Evolutionary conservation across 2,329 filamentous ascomycete genomes (phyloP).

Genomic region (Trichoderma sp.): DNA sequence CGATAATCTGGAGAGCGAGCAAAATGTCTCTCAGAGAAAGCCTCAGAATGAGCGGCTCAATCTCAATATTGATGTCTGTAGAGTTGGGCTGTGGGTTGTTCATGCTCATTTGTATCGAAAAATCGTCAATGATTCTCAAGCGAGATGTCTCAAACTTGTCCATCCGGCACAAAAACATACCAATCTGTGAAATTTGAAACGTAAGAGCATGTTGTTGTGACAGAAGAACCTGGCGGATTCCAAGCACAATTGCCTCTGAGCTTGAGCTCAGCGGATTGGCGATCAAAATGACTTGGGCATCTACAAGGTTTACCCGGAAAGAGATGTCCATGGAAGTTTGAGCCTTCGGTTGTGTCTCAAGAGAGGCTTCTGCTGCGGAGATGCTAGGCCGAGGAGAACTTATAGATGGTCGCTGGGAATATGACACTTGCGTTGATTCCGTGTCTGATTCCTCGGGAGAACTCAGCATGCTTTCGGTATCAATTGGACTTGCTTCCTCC

Average conservation of each 20-base stretch:
- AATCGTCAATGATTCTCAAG: constrained; percentile 92
- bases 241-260: constrained; percentile 93
- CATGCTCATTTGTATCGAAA: constrained; percentile 85
- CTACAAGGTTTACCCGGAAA: constrained; percentile 89
- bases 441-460: constrained; percentile 58
- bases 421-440: constrained; percentile 54
- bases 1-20: constrained; percentile 87
- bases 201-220: constrained; percentile 94
- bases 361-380: constrained; percentile 21
- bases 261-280: constrained; percentile 87
- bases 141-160: constrained; percentile 91
- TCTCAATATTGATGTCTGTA: constrained; percentile 79
- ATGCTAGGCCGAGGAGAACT: constrained; percentile 29
- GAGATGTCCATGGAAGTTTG: constrained; percentile 65
- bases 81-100: constrained; percentile 63
- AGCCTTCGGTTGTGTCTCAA: constrained; percentile 23
- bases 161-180: constrained; percentile 99
- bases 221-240: constrained; percentile 87
- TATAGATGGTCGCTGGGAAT: constrained; percentile 27
- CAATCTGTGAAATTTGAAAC: constrained; percentile 87
- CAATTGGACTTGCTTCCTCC: constrained; percentile 55
- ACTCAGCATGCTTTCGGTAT: constrained; percentile 55
- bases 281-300: constrained; percentile 94
- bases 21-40: constrained; percentile 93
- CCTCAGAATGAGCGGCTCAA: constrained; percentile 87